Percentiles rank a stretch among this genome's conserved stretches.
phyloP scores from a whole-genome alignment of 108 stramenopile species.

The Cafeteria roenbergensis region DNA sequence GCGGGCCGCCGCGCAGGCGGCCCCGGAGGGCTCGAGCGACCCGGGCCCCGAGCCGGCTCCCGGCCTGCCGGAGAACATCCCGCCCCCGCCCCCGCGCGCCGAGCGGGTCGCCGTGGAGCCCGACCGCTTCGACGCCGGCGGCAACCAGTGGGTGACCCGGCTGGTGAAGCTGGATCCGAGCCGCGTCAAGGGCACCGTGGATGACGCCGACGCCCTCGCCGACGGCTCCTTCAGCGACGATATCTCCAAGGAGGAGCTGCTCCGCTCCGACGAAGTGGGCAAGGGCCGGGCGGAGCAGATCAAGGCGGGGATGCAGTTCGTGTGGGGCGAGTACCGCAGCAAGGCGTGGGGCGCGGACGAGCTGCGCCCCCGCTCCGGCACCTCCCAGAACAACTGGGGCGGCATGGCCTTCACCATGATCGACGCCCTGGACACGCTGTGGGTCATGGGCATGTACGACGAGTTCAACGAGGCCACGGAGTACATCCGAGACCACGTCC shows the following conservation, averaged over 20 bases:
- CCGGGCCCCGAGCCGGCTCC: too few species aligned
- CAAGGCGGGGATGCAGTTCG: background rate
- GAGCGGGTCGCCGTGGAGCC: too few species aligned
- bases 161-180: background rate
- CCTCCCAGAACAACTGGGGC: slow-evolving; percentile 55
- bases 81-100: too few species aligned
- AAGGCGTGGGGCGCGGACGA: slow-evolving; percentile 52
- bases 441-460: slow-evolving; percentile 82
- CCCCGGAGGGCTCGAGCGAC: too few species aligned
- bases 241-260: background rate
- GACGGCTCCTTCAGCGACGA: background rate
- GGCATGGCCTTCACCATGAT: slow-evolving; percentile 78
- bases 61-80: too few species aligned
- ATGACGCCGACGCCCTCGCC: background rate
- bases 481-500: slow-evolving; percentile 57
- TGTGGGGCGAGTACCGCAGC: slow-evolving; percentile 33
- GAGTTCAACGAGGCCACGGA: slow-evolving; percentile 69
- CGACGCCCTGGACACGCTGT: slow-evolving; percentile 84
- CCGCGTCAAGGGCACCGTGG: background rate
- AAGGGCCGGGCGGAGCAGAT: background rate
- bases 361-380: slow-evolving; percentile 43
- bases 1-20: too few species aligned
- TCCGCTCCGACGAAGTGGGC: background rate
- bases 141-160: slow-evolving; percentile 8
- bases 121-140: background rate